A percentile compares a stretch with the other conserved stretches of the same genome.
These are phyloP conservation scores for Neurospora tetraspora DNA, from an alignment of 495 filamentous ascomycete genomes.

Conservation along the genomic window DNA sequence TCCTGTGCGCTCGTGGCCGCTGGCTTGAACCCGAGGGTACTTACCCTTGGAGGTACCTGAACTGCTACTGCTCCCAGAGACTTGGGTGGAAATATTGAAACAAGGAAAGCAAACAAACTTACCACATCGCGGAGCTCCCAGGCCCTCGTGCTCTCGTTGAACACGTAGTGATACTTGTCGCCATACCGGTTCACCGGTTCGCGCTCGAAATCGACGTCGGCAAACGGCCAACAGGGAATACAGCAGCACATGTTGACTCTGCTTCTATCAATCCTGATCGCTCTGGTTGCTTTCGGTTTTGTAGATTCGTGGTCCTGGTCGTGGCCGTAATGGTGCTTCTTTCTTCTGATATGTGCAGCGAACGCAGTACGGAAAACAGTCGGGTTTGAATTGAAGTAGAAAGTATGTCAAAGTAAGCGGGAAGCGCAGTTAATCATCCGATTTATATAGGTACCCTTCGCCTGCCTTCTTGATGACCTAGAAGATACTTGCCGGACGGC, in stretches of 20 bases:
- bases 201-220: slow-evolving; percentile 31
- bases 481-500: neutral
- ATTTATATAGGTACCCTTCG: neutral
- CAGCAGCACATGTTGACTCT: slow-evolving; percentile 11
- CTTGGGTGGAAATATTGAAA: neutral
- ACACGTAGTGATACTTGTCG: slow-evolving; percentile 20
- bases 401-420: neutral
- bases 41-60: neutral
- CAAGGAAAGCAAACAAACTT: slow-evolving; percentile 1
- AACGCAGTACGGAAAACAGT: neutral
- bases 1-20: neutral
- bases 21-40: neutral
- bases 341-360: neutral
- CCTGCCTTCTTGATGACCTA: neutral
- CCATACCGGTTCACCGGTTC: slow-evolving; percentile 3
- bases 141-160: slow-evolving; percentile 16
- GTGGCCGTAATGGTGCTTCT: neutral
- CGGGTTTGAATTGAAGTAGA: neutral
- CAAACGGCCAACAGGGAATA: slow-evolving; percentile 33
- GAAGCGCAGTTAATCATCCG: neutral
- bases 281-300: neutral
- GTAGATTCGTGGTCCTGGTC: neutral
- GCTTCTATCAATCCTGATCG: neutral
- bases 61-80: neutral
- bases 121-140: slow-evolving; percentile 20